A percentile compares a stretch with the other conserved stretches of the same genome.
Conservation (phyloP, 805 yeast species). For the Brettanomyces bruxellensis region DNA sequence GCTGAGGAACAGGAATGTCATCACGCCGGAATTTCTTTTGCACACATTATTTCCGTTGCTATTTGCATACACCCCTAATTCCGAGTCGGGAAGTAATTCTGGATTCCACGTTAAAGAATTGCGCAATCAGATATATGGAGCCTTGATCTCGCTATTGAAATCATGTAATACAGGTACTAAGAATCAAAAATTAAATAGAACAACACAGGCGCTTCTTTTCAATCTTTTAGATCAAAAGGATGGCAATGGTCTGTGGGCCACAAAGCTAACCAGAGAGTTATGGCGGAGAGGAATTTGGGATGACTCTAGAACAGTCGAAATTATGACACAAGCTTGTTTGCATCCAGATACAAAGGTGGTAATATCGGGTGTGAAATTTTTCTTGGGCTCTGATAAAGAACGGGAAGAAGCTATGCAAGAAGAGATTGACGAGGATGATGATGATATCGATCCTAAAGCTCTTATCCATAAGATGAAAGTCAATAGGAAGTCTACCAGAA, state of each 20-base stretch:
- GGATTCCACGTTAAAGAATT: constrained; percentile 71
- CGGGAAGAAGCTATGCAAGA: constrained; percentile 79
- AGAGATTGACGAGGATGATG: constrained; percentile 49
- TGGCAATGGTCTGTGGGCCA: constrained; percentile 86
- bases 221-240: constrained; percentile 75
- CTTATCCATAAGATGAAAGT: constrained; percentile 75
- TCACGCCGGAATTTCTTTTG: constrained; percentile 70
- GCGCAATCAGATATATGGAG: constrained; percentile 73
- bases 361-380: constrained; percentile 81
- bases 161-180: constrained; percentile 81
- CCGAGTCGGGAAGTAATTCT: constrained; percentile 27
- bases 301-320: constrained; percentile 92
- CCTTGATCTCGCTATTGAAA: constrained; percentile 70
- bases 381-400: constrained; percentile 91
- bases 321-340: constrained; percentile 91
- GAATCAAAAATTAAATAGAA: constrained; percentile 80
- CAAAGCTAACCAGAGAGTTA: constrained; percentile 85
- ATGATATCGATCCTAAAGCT: constrained; percentile 60
- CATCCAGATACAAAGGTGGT: constrained; percentile 85
- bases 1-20: constrained; percentile 78
- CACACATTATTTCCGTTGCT: constrained; percentile 85
- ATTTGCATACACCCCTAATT: constrained; percentile 51
- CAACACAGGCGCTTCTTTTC: constrained; percentile 88
- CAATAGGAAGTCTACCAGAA: constrained; percentile 73
- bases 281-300: constrained; percentile 99